Base-by-base conservation (phyloP, 2,329 filamentous ascomycete genomes). In the Paraphaeosphaeria sporulosa region DNA sequence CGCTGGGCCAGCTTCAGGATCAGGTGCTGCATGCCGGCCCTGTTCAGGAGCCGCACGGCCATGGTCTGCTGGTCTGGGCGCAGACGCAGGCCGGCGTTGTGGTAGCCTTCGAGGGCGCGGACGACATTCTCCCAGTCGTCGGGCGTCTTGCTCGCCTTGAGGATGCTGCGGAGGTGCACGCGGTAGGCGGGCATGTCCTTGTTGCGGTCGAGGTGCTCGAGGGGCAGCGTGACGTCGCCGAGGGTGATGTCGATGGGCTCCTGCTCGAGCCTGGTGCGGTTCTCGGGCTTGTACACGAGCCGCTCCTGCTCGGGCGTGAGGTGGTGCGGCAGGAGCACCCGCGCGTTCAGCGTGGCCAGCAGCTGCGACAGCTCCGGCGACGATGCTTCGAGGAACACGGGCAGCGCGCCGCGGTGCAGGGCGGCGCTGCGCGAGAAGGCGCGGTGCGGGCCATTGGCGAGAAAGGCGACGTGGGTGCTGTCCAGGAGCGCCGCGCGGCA, bases 281-380 rank as follows among this genome's bases (percentile, higher is more conserved):
- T 73, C 38, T 79, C 76, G 19, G 72, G 60, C 48, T 70, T 68
- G 73, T 78, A 82, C 64, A 84, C 78, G 32, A 83, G 76, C 59
- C 76, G 71, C 32, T 73, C 67, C 64, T 83, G 80, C 42, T 74
- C 72, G 17, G 67, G 62, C 59, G 72, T 77, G 55, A 84, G 76
- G 67, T 81, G 78, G 7, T 58, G 57, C 15, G 82, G 82, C 23
- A 83, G 74, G 59, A 84, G 76, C 65, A 83, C 68, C 53, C 79
- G 79, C 48, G 71, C 72, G 62, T 82, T 81, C 55, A 83, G 70
- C 10, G 63, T 72, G 6, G 70, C 63, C 59, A 84, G 78, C 38
- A 81, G 63, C 21, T 67, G 52, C 52, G 80, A 71, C 57, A 84
- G 79, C 47, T 79, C 75, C 51, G 78, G 71, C 15, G 74, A 76